Evolutionary conservation across 768 basidiomycete genomes (phyloP), one percentile per base, ranked within the genome.

Genomic region (Rhodotorula babjevae): DNA sequence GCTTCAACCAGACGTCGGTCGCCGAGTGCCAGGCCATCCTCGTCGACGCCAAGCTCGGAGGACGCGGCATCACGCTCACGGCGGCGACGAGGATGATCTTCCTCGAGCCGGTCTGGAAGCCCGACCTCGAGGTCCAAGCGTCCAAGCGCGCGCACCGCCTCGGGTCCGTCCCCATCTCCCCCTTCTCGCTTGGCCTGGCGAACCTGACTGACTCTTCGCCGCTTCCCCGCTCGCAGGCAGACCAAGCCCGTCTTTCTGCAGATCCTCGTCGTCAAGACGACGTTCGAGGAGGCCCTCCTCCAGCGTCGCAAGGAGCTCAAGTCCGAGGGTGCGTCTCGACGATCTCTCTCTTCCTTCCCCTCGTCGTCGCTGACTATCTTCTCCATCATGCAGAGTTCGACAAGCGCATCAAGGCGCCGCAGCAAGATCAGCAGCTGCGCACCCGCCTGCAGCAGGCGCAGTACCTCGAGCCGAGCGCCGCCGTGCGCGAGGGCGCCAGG

Each of bases 61-160:
- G 75, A 14, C 70, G 74, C 15, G 75, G 75, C 3, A n/a, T 76
- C 47, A 50, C 57, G 3, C 44, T 76, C 21, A 71, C 71, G 2
- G 63, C 64, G 1, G 75, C 75, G 21, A 44, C 16, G 7, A 33
- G 75, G 9, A 59, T 76, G 42, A 71, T 76, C 63, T 29, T 70
- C 16, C 33, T 65, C 31, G 75, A 76, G 56, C 68, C 71, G 9
- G 44, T 73, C 23, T 76, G 75, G 75, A 50, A 56, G 55, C 65
- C 70, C 16, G 72, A 68, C 56, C 31, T 76, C 44, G 75, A 70
- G 33, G 15, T 70, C 7, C 75, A 76, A 49, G 71, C 71, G 11
- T 49, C 33, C 47, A 76, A 76, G 59, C 75, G 75, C 4, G 71
- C 71, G 31, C 75, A 76, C 23, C 65, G 75, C 2, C 68, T 76